A percentile compares a stretch with the other conserved stretches of the same genome.
Conservation (phyloP, 164 flowering plant genomes). For the Piper longum region DNA sequence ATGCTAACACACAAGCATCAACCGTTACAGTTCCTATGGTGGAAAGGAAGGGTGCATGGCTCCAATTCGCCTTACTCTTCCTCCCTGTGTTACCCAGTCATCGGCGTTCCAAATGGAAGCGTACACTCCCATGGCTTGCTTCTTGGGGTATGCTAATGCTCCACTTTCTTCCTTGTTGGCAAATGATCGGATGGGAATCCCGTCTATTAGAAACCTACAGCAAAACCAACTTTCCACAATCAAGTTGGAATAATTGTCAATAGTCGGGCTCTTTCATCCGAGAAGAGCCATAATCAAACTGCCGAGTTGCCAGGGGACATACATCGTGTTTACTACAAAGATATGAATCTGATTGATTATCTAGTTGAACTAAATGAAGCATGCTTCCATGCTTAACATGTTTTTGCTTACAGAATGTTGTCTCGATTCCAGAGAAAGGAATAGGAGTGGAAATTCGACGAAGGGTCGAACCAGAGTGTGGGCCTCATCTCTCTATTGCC, state of each 20-base stretch:
- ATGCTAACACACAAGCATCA: conserved; percentile 47
- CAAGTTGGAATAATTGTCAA: too few species aligned
- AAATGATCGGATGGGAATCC: conserved; percentile 19
- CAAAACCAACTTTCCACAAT: too few species aligned
- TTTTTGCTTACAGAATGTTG: conserved; percentile 14
- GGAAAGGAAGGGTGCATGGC: conserved; percentile 23
- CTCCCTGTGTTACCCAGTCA: conserved; percentile 45
- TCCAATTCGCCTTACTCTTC: conserved; percentile 41
- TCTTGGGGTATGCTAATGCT: conserved; percentile 18
- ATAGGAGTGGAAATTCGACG: conserved; percentile 26
- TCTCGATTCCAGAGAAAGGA: conserved; percentile 27
- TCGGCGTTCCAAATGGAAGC: conserved; percentile 38
- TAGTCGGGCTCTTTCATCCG: too few species aligned
- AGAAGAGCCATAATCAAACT: too few species aligned
- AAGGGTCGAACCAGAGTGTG: conserved; percentile 35
- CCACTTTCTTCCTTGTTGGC: conserved; percentile 25
- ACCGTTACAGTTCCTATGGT: conserved; percentile 19
- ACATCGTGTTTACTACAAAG: too few species aligned
- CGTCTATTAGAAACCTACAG: conserved; percentile 26
- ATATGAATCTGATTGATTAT: too few species aligned
- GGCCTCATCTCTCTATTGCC: conserved; percentile 33
- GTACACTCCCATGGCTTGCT: conserved; percentile 29
- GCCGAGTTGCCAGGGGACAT: too few species aligned
- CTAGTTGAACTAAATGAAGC: too few species aligned
- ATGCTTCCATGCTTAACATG: too few species aligned